Percentiles rank a stretch among this genome's conserved stretches.
Evolutionary conservation across 2,329 filamentous ascomycete genomes (phyloP).

Genomic region (Diplodia mutila): DNA sequence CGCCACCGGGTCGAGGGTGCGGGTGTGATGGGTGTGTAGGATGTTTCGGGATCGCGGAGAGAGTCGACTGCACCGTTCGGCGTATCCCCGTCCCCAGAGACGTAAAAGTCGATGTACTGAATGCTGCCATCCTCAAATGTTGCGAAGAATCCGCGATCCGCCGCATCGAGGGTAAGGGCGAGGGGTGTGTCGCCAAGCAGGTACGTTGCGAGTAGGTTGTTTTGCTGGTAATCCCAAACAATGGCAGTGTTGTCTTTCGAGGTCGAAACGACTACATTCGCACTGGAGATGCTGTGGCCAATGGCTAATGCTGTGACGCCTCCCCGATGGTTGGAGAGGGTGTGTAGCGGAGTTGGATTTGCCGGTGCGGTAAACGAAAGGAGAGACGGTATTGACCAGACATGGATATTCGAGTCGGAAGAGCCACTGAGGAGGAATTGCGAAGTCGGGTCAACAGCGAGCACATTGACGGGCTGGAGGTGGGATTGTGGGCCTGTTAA

Average conservation of each 20-base stretch:
- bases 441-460: constrained; percentile 71
- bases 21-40: constrained; percentile 47
- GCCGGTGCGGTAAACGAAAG: constrained; percentile 62
- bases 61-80: constrained; percentile 44
- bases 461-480: constrained; percentile 76
- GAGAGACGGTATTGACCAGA: constrained; percentile 82
- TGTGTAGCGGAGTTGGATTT: constrained; percentile 69
- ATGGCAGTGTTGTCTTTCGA: constrained; percentile 87
- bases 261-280: constrained; percentile 81
- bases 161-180: constrained; percentile 77
- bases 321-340: constrained; percentile 76
- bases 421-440: constrained; percentile 78
- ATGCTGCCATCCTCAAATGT: constrained; percentile 80
- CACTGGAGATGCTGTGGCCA: constrained; percentile 71
- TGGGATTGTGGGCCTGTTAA: constrained; percentile 77
- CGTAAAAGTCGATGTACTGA: constrained; percentile 77
- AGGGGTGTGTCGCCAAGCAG: constrained; percentile 75
- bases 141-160: constrained; percentile 79
- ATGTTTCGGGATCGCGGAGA: constrained; percentile 55
- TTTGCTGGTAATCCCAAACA: constrained; percentile 88
- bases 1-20: constrained; percentile 40
- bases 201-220: constrained; percentile 76
- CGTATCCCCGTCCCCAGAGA: constrained; percentile 40
- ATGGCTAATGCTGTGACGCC: constrained; percentile 67
- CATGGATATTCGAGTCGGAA: constrained; percentile 84